Base-by-base conservation (phyloP, 1,284 basidiomycete species). In the Ceratobasidium papillatum region DNA sequence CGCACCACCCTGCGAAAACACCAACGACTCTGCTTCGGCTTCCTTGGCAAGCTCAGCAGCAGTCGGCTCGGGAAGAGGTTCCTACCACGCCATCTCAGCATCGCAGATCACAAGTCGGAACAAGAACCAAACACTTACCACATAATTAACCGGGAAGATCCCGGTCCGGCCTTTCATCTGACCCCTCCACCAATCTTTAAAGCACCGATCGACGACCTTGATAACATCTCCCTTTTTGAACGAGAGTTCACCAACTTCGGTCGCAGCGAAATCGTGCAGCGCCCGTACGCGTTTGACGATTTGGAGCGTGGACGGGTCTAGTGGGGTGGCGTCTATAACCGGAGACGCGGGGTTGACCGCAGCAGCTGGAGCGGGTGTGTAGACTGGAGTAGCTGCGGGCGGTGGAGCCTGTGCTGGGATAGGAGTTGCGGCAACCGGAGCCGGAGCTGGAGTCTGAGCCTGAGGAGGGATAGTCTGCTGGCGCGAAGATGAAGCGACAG, bases 111-210 rank as follows among this genome's bases (percentile, higher is more conserved):
- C 43, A 58, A 36, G 19, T 41, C 45, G 47, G 30, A 34, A 76
- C 69, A 76, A 36, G 43, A 58, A 74, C 32, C 14, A 27, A 17
- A 27, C 12, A 86, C 91, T 34, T 79, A 94, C 93, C 78, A 99
- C 95, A 83, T 99, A 99, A 80, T 98, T 99, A 49, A 98, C 94
- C 0, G 98, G 97, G 83, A 99, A 99, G 76, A 99, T 99, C 14
- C 98, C 98, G 8, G 95, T 96, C 76, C 94, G 86, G 0, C 96
- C 96, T 78, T 93, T 93, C 49, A 96, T 83, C 79, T 99, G 96
- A 1, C 98, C 98, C 59, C 95, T 86, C 96, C 97, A 99, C 98
- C 98, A 99, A 81, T 99, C 95, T 80, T 96, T 93, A 84, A 98
- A 98, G 32, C 93, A 94, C 52, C 94, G 90, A 82, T 99, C 96